Evolutionary conservation across 805 yeast species (phyloP), one percentile per base, ranked within the genome.

Genomic region (Dipodascus geniculatus): DNA sequence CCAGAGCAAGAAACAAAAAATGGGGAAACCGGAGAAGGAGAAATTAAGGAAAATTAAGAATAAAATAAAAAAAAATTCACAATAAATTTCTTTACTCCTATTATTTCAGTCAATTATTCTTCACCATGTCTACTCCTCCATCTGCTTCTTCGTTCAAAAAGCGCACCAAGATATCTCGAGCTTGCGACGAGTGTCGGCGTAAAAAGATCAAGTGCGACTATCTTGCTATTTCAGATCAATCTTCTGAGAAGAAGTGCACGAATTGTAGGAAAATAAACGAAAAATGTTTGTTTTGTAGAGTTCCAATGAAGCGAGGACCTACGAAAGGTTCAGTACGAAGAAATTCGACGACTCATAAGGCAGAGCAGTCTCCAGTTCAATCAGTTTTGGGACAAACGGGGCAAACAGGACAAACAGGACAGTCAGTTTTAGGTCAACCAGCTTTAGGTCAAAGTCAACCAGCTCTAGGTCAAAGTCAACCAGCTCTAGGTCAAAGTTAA

Each of bases 291-390:
- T 80, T 80, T 60, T 72, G 77, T 22, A 70, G 85, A 33, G 68
- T 77, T 23, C 85, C 84, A 23, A 68, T 80, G 63, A 80, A 81
- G 58, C 68, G 85, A 53, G 85, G 85, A 0, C 85, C 85, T 2
- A 71, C 81, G 1, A 80, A 78, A 60, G 80, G 83, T 23, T 73
- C 71, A 53, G 53, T 54, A 24, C 47, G 35, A 48, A 42, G 53
- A 9, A 33, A 17, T 48, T 28, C 33, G n/a, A n/a, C n/a, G n/a
- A n/a, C n/a, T n/a, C n/a, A n/a, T n/a, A n/a, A n/a, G n/a, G n/a
- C n/a, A n/a, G n/a, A n/a, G n/a, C n/a, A n/a, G n/a, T n/a, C n/a
- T n/a, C n/a, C n/a, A n/a, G n/a, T n/a, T n/a, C n/a, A n/a, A n/a
- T n/a, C n/a, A n/a, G 23, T 11, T 42, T 23, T 31, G 38, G 11